Evolutionary conservation across 2,329 filamentous ascomycete genomes (phyloP), one percentile per base, ranked within the genome.

Genomic region (Aspergillus pseudoviridinutans): DNA sequence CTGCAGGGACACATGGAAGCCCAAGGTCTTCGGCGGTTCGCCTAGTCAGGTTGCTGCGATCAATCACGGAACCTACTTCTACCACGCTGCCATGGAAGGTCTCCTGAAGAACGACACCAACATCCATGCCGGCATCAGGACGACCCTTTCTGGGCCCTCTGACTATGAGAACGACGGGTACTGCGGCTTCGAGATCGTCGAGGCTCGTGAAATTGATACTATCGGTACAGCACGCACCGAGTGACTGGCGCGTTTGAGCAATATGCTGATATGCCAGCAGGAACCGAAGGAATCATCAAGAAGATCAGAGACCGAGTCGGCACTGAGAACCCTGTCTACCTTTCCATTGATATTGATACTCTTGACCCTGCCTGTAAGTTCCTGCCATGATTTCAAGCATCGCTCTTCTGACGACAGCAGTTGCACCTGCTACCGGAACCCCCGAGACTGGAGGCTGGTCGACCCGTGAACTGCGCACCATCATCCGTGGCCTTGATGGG

Each of bases 31-130:
- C 66, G 91, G 91, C 54, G 91, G 90, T 29, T 87, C 89, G 0
- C 90, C 91, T 0, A 89, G 85, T 28, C 83, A 92, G 59, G 84
- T 87, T 42, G 90, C 91, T 22, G 82, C 82, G 62, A 87, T 95
- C 77, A 95, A 94, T 76, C 90, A 94, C 76, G 91, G 91, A 46
- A 94, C 90, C 1, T 94, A 94, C 78, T 95, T 95, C 77, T 94
- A 88, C 76, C 89, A 93, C 71, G 91, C 90, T 0, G 77, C 87
- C 0, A 84, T 87, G 75, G 90, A 94, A 71, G 91, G 91, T 2
- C 79, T 94, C 17, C 79, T 95, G 22, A 82, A 82, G 61, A 95
- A 94, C 69, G 89, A 94, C 78, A 88, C 85, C 64, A 93, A 92
- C 76, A 92, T 95, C 74, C 91, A 95, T 71, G 91, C 90, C 17